Evolutionary conservation across 2,329 filamentous ascomycete genomes (phyloP).

Genomic region (Chaetomiaceae sp.): DNA sequence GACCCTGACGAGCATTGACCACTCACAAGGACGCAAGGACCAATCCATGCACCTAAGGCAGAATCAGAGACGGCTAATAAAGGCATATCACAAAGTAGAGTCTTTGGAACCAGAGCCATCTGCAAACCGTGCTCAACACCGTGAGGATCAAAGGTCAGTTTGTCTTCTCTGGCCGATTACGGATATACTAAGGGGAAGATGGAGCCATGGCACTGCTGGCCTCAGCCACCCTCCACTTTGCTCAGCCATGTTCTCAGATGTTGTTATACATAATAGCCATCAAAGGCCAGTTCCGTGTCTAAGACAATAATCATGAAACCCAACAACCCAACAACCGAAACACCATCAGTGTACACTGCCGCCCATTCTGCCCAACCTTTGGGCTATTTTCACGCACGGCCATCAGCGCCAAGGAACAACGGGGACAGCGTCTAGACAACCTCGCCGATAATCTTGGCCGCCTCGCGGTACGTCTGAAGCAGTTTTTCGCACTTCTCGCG

Average conservation of each 20-base stretch:
- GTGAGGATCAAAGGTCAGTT: no score
- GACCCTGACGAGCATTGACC: no score
- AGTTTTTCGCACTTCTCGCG: constrained; percentile 98
- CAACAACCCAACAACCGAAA: neutral
- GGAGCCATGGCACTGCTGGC: no score
- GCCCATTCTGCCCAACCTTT: neutral
- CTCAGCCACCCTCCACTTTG: neutral
- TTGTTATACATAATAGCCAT: no score
- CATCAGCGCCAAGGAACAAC: neutral
- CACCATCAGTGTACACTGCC: constrained; percentile 8
- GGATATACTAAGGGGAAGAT: no score
- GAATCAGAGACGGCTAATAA: no score
- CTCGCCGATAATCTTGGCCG: constrained; percentile 96
- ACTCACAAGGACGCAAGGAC: no score
- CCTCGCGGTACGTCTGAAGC: constrained; percentile 92
- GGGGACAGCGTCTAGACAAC: constrained; percentile 59
- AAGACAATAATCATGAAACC: constrained; percentile 4
- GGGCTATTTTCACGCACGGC: neutral
- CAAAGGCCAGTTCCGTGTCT: neutral
- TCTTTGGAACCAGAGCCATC: no score
- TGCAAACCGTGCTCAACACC: no score
- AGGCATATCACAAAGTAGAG: no score
- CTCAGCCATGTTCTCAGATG: neutral
- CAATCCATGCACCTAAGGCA: no score
- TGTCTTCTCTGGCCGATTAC: no score